phyloP scores from a whole-genome alignment of 306 rosid species.

The Styphnolobium japonicum region DNA sequence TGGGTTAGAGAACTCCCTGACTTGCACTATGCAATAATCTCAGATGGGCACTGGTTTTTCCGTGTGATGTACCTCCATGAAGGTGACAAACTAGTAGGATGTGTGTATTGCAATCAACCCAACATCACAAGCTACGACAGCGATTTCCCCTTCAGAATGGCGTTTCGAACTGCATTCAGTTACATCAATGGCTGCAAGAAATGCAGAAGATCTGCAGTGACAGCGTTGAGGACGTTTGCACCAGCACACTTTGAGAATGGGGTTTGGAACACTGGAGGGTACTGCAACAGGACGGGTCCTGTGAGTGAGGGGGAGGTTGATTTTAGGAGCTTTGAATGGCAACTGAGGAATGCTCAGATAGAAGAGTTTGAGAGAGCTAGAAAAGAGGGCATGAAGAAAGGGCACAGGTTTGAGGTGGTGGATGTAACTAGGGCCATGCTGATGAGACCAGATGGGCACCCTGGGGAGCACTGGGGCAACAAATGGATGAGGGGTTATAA shows the following conservation, averaged over 20 bases:
- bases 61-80: slow-evolving; percentile 39
- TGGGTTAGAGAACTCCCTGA: slow-evolving; percentile 55
- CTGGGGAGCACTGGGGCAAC: slow-evolving; percentile 69
- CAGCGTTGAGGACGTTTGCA: slow-evolving; percentile 75
- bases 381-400: slow-evolving; percentile 23
- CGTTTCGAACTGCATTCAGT: background rate
- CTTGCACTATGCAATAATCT: slow-evolving; percentile 65
- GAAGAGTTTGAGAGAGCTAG: slow-evolving; percentile 58
- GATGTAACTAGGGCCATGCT: slow-evolving; percentile 77
- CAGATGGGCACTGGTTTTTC: slow-evolving; percentile 85
- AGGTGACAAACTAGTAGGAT: background rate
- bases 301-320: background rate
- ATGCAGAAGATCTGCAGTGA: slow-evolving; percentile 20
- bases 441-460: slow-evolving; percentile 92
- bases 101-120: background rate
- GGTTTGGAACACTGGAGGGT: slow-evolving; percentile 76
- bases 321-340: slow-evolving; percentile 44
- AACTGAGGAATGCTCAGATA: slow-evolving; percentile 54
- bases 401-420: slow-evolving; percentile 42
- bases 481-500: slow-evolving; percentile 80
- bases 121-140: slow-evolving; percentile 16
- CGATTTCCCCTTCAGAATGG: slow-evolving; percentile 39
- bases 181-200: background rate
- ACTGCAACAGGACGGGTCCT: slow-evolving; percentile 37
- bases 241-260: slow-evolving; percentile 86